Base-by-base conservation (phyloP, 2,329 filamentous ascomycete species). In the Botrytis fragariae region DNA sequence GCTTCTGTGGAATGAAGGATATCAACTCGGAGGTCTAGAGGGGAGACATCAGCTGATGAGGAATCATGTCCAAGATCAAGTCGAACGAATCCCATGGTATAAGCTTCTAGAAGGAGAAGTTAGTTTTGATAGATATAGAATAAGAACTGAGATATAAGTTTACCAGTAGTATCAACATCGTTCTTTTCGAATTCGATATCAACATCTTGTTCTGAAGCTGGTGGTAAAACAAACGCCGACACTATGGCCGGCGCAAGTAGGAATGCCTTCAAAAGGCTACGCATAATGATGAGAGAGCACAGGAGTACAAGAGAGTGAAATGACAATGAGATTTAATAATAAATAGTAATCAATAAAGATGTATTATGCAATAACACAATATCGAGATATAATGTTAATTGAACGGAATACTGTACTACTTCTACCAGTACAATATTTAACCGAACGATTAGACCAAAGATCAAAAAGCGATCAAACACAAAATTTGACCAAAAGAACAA, bases 1-100 rank as follows among this genome's bases (percentile, higher is more conserved):
- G 83, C 81, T n/a, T 82, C 79, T 16, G 81, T 80, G 16, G 85
- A 84, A 73, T 85, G 83, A 45, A 83, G 78, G 54, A 88, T 80
- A 74, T 86, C 83, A 64, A 88, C 77, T 63, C 82, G 82, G 67
- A 88, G 76, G 44, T 60, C 69, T 9, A 79, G 39, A 6, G 74
- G 45, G 29, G 74, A 69, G 8, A 16, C 67, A 70, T 78, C 76
- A 77, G 71, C 74, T 79, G 78, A 77, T 69, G 60, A 62, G n/a
- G 70, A 71, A 29, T 74, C 74, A 32, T 42, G 72, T 42, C 74
- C 73, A 51, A 77, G 48, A 51, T 76, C 72, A 39, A 80, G 57
- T 22, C 57, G 72, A 51, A 80, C 71, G 59, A 75, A 62, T 32
- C 74, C 75, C 48, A 75, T 68, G 25, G 74, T 74, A n/a, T 73